Evolutionary conservation across 768 basidiomycete genomes (phyloP).

Genomic region (Rhizopogon roseolus): DNA sequence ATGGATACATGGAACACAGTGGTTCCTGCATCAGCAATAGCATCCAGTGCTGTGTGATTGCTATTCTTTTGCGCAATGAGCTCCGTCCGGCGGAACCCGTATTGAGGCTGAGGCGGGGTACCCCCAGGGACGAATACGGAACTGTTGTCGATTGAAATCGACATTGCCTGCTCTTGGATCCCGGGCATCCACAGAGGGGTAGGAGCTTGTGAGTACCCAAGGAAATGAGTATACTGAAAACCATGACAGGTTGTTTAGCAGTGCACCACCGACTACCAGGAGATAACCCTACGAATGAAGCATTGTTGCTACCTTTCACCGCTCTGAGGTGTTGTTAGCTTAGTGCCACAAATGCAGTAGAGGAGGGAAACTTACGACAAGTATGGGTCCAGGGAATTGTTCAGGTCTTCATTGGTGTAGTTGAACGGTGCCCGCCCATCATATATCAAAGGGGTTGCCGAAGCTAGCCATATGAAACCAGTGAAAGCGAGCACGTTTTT

Average conservation of each 20-base stretch:
- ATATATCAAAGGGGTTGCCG: slow-evolving; percentile 36
- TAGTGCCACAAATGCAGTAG: not conserved
- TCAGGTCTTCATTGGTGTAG: slow-evolving; percentile 37
- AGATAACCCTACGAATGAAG: slow-evolving; percentile 39
- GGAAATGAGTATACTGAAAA: slow-evolving; percentile 39
- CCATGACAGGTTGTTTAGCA: not conserved
- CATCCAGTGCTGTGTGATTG: slow-evolving; percentile 32
- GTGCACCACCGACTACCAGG: not conserved
- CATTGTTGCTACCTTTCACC: slow-evolving; percentile 49
- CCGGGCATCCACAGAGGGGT: slow-evolving; percentile 47
- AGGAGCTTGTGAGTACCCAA: slow-evolving; percentile 31
- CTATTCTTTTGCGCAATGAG: slow-evolving; percentile 45
- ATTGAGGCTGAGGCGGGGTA: slow-evolving; percentile 28
- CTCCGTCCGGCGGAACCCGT: slow-evolving; percentile 56
- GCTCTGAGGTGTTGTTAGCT: slow-evolving; percentile 29
- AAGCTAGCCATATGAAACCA: slow-evolving; percentile 4
- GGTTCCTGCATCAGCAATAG: slow-evolving; percentile 36
- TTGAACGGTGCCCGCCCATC: slow-evolving; percentile 50
- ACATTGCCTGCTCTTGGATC: slow-evolving; percentile 43
- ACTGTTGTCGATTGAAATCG: slow-evolving; percentile 51
- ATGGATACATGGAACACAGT: slow-evolving; percentile 51
- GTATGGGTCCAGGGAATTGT: slow-evolving; percentile 46
- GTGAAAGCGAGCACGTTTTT: not conserved
- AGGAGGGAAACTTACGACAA: slow-evolving; percentile 40
- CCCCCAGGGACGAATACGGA: slow-evolving; percentile 54